These are phyloP conservation scores for Cyclospora cayetanensis DNA, from an alignment of 169 alveolate genomes.

Conservation along the genomic window DNA sequence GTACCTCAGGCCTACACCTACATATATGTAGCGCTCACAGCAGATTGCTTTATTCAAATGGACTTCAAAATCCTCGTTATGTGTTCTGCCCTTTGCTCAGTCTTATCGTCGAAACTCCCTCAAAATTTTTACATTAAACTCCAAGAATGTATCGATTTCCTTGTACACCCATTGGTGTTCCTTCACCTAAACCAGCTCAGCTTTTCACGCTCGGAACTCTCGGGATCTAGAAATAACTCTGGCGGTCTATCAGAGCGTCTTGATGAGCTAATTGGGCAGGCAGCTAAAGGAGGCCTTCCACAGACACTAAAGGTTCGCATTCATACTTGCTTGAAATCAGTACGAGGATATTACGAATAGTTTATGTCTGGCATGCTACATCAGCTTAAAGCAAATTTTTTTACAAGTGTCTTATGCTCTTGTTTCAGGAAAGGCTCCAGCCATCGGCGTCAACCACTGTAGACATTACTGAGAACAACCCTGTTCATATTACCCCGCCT, in stretches of 20 bases:
- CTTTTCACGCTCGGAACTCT: conserved; percentile 29
- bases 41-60: too few species aligned
- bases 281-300: conserved; percentile 52
- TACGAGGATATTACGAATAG: too few species aligned
- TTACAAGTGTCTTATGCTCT: too few species aligned
- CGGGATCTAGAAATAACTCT: conserved; percentile 39
- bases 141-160: background rate
- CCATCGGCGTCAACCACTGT: background rate
- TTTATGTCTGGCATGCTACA: too few species aligned
- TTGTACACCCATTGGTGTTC: conserved; percentile 33
- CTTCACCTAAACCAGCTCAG: conserved; percentile 45
- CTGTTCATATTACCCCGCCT: conserved; percentile 18
- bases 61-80: too few species aligned
- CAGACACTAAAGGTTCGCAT: conserved; percentile 37
- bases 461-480: background rate
- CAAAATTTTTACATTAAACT: background rate
- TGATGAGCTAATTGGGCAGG: conserved; percentile 2
- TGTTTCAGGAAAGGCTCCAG: conserved; percentile 9
- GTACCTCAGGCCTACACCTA: too few species aligned
- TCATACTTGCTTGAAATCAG: too few species aligned
- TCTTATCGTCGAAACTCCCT: conserved; percentile 29
- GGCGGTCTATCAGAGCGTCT: conserved; percentile 60
- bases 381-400: too few species aligned
- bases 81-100: conserved; percentile 31
- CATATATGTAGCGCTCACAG: too few species aligned